phyloP scores from a whole-genome alignment of 257 asterid species.

The Nicotiana sylvestris region DNA sequence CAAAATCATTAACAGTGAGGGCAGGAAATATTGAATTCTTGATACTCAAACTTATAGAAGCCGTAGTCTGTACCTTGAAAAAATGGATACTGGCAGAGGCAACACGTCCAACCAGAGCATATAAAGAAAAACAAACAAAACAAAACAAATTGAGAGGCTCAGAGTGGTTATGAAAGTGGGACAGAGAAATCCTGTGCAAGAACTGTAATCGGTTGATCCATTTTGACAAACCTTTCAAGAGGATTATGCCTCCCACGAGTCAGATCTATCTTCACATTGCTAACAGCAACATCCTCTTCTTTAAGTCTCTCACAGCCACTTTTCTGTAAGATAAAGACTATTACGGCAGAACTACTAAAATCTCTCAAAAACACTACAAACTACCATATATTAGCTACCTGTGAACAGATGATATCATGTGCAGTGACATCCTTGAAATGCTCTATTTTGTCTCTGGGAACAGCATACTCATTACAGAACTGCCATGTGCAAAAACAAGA shows the following conservation, averaged over 20 bases:
- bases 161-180: background rate
- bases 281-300: constrained; percentile 84
- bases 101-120: constrained; percentile 17
- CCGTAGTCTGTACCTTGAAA: constrained; percentile 63
- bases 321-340: constrained; percentile 35
- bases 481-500: constrained; percentile 20
- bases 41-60: constrained; percentile 2
- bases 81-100: constrained; percentile 63
- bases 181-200: background rate
- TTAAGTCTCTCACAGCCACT: constrained; percentile 43
- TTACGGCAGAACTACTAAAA: background rate
- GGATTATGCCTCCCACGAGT: constrained; percentile 82
- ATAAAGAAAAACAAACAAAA: constrained; percentile 23
- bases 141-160: constrained; percentile 1
- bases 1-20: background rate
- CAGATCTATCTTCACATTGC: constrained; percentile 83
- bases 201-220: background rate
- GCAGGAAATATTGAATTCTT: background rate
- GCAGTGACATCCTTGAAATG: constrained; percentile 78
- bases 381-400: constrained; percentile 40
- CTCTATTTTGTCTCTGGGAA: constrained; percentile 75
- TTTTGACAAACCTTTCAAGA: constrained; percentile 62
- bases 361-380: constrained; percentile 8
- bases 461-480: constrained; percentile 93
- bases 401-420: constrained; percentile 83